Evolutionary conservation across 2,329 filamentous ascomycete genomes (phyloP), one percentile per base, ranked within the genome.

Genomic region (Myriosclerotinia duriaeana): DNA sequence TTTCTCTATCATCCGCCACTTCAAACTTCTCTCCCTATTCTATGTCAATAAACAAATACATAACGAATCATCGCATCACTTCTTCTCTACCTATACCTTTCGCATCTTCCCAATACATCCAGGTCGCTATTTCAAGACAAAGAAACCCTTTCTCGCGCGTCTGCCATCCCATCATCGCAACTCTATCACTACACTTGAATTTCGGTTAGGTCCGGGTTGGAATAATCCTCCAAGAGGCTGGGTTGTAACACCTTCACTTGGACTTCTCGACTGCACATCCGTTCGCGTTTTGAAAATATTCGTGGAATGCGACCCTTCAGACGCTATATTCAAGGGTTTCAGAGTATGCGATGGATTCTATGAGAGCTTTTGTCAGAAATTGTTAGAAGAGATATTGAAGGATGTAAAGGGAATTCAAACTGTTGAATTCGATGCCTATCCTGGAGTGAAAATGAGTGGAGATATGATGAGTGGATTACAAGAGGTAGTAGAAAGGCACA

Each of bases 191-290:
- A 84, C 84, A 0, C 78, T 93, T 3, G 87, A 93, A 76, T 77
- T 93, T 64, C 85, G 90, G 3, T 80, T 93, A 0, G 90, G 90
- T 0, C 89, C 89, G 0, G 89, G 89, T 26, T 93, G 89, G 86
- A 87, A 81, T 68, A 84, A 84, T 66, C 90, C 90, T 17, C 90
- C 90, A 0, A 81, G 81, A 44, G 85, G 87, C 60, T 93, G 91
- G 88, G 85, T 87, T 1, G 87, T 91, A 15, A 88, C 87, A 70
- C 78, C 83, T 5, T 82, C 82, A 1, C 80, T 93, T 0, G 89
- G 89, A 0, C 80, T 93, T 8, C 71, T 75, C 1, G 87, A 91
- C 61, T 89, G 87, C 75, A 77, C 78, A 66, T 85, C 82, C 58
- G 83, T 90, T 26, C 81, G 83, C 40, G 80, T 80, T 17, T 76